Percentiles rank a stretch among this genome's conserved stretches.
Evolutionary conservation across 306 rosid species (phyloP).

Genomic region (Lathyrus tuberosus): DNA sequence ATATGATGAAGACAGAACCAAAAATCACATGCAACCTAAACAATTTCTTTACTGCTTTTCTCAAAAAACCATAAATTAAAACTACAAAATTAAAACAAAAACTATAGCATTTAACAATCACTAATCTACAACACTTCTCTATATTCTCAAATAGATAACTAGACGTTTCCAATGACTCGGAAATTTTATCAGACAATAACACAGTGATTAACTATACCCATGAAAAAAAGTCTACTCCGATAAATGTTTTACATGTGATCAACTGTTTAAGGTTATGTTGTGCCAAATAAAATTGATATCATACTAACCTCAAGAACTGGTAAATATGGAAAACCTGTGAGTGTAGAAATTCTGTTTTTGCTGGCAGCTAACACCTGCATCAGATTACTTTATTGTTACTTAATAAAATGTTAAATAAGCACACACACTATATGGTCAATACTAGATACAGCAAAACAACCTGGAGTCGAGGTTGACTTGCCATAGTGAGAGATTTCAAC

Average conservation of each 20-base stretch:
- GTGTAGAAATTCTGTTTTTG: constrained; percentile 88
- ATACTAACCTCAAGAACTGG: constrained; percentile 90
- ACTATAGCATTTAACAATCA: not conserved
- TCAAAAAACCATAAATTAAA: constrained; percentile 15
- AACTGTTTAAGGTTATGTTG: not conserved
- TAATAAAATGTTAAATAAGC: constrained; percentile 7
- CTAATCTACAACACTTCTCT: constrained; percentile 11
- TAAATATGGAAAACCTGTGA: constrained; percentile 89
- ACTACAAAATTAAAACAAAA: constrained; percentile 15
- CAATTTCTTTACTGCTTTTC: constrained; percentile 3
- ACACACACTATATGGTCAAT: constrained; percentile 20
- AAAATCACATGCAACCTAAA: constrained; percentile 9
- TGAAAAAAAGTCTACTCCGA: constrained; percentile 10
- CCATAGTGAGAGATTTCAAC: constrained; percentile 92
- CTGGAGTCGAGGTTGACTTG: constrained; percentile 99
- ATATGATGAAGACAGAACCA: constrained; percentile 1
- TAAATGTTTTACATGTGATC: constrained; percentile 2
- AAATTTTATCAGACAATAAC: constrained; percentile 24
- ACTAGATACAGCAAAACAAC: constrained; percentile 50
- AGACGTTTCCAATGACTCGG: constrained; percentile 9
- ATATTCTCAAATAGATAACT: constrained; percentile 20
- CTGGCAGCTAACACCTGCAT: constrained; percentile 98
- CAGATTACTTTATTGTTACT: constrained; percentile 28
- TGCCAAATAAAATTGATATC: constrained; percentile 22
- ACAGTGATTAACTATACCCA: constrained; percentile 13